Evolutionary conservation across 2,329 filamentous ascomycete genomes (phyloP), one percentile per base, ranked within the genome.

Genomic region (Cladosporium sp.): DNA sequence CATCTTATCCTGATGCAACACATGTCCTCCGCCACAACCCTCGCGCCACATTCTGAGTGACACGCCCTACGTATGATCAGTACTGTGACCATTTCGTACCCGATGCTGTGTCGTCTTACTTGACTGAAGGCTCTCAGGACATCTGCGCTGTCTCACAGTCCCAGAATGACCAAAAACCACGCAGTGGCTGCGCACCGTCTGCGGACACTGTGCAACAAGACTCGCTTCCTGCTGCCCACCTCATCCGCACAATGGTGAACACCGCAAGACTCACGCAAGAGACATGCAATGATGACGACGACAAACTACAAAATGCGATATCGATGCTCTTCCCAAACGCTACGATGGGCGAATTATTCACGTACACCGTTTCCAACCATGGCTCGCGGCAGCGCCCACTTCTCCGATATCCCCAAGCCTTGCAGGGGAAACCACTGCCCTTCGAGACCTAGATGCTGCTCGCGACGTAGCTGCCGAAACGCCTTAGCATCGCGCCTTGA

Each of bases 401-500:
- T 40, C 50, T 55, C 50, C 8, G 61, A 63, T 37, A 56, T 53
- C n/a, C 5, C 50, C 21, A 21, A 35, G 21, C 16, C 61, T 2
- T 63, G 61, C 37, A 26, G 35, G 14, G 40, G 50, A 5, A 46
- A 33, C 3, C 61, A 63, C 60, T 62, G 60, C 49, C 23, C 26
- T 7, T 56, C 50, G 23, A 33, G 33, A 11, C 14, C 21, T 14
- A 28, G 8, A 12, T 28, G 21, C 23, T 62, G 60, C 33, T 55
- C 21, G 2, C 7, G 18, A 2, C 35, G 35, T 23, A 40, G 21
- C 61, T 63, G 61, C 26, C 23, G 18, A n/a, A 21, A 33, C 28
- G 61, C 61, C 4, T 7, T 63, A 12, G 26, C 61, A n/a, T 55
- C 61, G 11, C 61, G 61, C 1, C 50, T 63, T 3, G 61, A 49